These are phyloP conservation scores for Ascoidea rubescens DNA, from an alignment of 805 yeast species.

Conservation along the genomic window DNA sequence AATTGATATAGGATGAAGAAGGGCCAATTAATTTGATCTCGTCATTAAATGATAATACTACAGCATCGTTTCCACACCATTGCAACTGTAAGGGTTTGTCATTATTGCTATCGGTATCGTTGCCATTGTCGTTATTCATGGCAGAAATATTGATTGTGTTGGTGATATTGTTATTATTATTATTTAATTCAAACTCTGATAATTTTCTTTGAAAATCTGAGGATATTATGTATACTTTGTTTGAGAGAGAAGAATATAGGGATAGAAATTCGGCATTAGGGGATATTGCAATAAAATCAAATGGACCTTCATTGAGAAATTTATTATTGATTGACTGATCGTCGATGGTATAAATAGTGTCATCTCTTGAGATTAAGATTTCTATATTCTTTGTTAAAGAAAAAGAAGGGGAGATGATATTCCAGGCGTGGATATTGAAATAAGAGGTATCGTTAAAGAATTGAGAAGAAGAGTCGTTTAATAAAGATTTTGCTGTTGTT, in stretches of 20 bases:
- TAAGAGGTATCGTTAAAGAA: conserved; percentile 1
- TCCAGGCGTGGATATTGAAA: conserved; percentile 16
- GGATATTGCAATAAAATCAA: conserved; percentile 26
- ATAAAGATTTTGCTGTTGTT: background rate
- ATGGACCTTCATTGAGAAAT: conserved; percentile 28
- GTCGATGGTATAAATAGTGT: background rate
- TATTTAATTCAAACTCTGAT: conserved; percentile 25
- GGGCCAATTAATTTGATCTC: conserved; percentile 66
- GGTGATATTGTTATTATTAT: conserved; percentile 13
- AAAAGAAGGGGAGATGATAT: conserved; percentile 15
- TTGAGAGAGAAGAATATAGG: conserved; percentile 24
- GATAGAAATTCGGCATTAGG: conserved; percentile 47
- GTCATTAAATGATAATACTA: conserved; percentile 41
- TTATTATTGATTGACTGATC: background rate
- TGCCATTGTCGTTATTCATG: conserved; percentile 7
- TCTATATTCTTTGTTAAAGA: conserved; percentile 16
- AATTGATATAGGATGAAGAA: conserved; percentile 33
- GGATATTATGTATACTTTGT: conserved; percentile 36
- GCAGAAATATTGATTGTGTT: background rate
- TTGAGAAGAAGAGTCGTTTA: background rate
- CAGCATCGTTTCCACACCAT: conserved; percentile 86
- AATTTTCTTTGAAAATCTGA: conserved; percentile 29
- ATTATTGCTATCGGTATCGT: conserved; percentile 15
- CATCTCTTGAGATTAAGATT: conserved; percentile 12
- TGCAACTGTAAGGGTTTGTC: conserved; percentile 31